Base-by-base conservation (phyloP, 139 green algal genomes). In the Micractinium conductrix region DNA sequence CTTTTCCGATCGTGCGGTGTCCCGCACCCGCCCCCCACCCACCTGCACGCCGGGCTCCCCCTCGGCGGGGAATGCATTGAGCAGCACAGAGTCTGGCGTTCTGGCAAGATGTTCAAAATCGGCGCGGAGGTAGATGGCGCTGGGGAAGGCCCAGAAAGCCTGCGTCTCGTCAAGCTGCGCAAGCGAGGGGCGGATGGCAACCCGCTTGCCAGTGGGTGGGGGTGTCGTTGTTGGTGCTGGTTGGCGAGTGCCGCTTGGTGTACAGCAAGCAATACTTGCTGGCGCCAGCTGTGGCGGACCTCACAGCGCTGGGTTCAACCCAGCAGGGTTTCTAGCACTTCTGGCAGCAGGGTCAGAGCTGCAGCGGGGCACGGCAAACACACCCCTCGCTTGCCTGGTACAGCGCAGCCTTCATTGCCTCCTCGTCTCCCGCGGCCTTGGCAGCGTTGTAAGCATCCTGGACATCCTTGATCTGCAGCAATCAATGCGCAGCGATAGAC, bases 141-240 rank as follows among this genome's bases (percentile, higher is more conserved):
- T 68, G 37, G 76, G 76, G 12, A 73, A 21, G 0, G 76, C 76
- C 81, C 81, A 87, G 43, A 87, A 65, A 14, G 82, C 76, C 78
- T 93, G 87, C 22, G 87, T 93, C 79, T 93, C 85, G 76, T 93
- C 84, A 26, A 93, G n/a, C 55, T 60, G 55, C 40, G 65, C 50
- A 86, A 35, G n/a, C 78, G 79, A 38, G 26, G n/a, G n/a, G n/a
- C n/a, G n/a, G n/a, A n/a, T n/a, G n/a, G n/a, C n/a, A n/a, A n/a
- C n/a, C n/a, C n/a, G n/a, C n/a, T n/a, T n/a, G n/a, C n/a, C n/a
- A n/a, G n/a, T n/a, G n/a, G n/a, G n/a, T n/a, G n/a, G n/a, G n/a
- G n/a, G n/a, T n/a, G n/a, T n/a, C n/a, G n/a, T n/a, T n/a, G n/a
- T n/a, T n/a, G n/a, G n/a, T n/a, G n/a, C n/a, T n/a, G n/a, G n/a